Evolutionary conservation across 768 basidiomycete species (phyloP).

Genomic region (Auricularia sp.): DNA sequence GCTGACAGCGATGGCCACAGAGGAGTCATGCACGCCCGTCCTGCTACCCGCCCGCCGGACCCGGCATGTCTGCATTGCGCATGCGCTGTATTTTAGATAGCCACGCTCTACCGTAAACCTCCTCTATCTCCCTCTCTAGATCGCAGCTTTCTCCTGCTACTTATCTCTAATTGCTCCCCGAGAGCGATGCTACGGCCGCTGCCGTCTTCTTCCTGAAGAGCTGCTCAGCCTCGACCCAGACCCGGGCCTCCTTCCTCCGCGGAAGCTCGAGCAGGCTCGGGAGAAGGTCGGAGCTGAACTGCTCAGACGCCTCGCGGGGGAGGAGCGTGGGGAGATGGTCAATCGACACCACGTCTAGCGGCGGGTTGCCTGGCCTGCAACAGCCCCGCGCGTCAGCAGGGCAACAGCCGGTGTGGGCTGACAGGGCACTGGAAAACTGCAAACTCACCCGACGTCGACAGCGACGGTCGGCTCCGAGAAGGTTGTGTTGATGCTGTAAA

Average conservation of each 20-base stretch:
- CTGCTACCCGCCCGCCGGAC: too few relatives aligned
- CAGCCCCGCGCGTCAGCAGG: slow-evolving; percentile 1
- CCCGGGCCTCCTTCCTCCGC: slow-evolving; percentile 49
- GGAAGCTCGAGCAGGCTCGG: slow-evolving; percentile 78
- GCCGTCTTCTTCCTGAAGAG: slow-evolving; percentile 62
- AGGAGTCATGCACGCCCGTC: too few relatives aligned
- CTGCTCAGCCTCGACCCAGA: slow-evolving; percentile 83
- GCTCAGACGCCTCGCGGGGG: slow-evolving; percentile 93
- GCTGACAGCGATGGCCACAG: too few relatives aligned
- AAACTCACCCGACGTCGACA: slow-evolving; percentile 67
- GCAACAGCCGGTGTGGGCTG: background rate
- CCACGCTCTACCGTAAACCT: too few relatives aligned
- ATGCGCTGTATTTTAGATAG: too few relatives aligned
- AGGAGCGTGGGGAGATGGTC: slow-evolving; percentile 94
- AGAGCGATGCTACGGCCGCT: slow-evolving; percentile 30
- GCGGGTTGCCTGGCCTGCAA: slow-evolving; percentile 48
- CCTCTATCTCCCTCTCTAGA: too few relatives aligned
- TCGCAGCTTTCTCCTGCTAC: too few relatives aligned
- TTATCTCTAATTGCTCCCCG: too few relatives aligned
- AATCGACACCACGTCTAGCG: slow-evolving; percentile 83
- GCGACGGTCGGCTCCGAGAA: slow-evolving; percentile 86
- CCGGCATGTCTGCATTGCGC: too few relatives aligned
- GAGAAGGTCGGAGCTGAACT: slow-evolving; percentile 81
- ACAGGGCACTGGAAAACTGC: background rate
- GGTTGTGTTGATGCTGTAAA: slow-evolving; percentile 89